phyloP scores from a whole-genome alignment of 2,329 filamentous ascomycete species.

The Fusarium verticillioides region DNA sequence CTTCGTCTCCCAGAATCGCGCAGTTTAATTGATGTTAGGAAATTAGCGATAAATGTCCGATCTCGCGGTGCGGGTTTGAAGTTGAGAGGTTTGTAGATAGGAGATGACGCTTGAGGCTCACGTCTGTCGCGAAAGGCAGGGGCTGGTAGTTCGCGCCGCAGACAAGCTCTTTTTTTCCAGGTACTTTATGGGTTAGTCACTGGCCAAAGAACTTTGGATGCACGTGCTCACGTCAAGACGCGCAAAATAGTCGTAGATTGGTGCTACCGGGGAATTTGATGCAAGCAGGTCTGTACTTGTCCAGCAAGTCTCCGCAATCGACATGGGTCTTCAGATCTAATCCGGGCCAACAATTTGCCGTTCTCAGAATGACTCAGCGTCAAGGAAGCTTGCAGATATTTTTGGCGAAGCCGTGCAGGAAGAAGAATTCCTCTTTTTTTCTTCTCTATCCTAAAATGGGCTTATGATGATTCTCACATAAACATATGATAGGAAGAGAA shows the following conservation, averaged over 20 bases:
- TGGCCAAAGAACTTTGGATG: conserved; percentile 8
- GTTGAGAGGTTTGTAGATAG: conserved; percentile 37
- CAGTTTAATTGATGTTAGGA: conserved; percentile 13
- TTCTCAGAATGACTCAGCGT: conserved; percentile 44
- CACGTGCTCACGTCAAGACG: conserved; percentile 12
- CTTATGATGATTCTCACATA: conserved; percentile 71
- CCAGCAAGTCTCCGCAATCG: conserved; percentile 10
- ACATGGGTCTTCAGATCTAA: conserved; percentile 6
- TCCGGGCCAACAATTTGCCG: conserved; percentile 43
- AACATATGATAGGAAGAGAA: conserved; percentile 76
- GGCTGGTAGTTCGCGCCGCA: conserved; percentile 41
- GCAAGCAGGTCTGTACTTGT: conserved; percentile 31
- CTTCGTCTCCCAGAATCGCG: conserved; percentile 16
- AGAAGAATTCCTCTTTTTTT: conserved; percentile 43
- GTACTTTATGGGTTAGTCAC: conserved; percentile 37
- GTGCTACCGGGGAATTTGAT: conserved; percentile 22
- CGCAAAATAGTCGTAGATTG: conserved; percentile 9
- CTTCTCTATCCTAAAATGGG: conserved; percentile 53
- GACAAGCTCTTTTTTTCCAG: conserved; percentile 25
- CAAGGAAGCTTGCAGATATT: conserved; percentile 30
- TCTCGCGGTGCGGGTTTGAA: conserved; percentile 15
- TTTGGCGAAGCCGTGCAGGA: conserved; percentile 19
- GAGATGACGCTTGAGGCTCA: conserved; percentile 39
- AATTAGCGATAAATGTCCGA: neutral
- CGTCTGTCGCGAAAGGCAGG: conserved; percentile 44